Conservation (phyloP, 495 filamentous ascomycete species). For the Hyphodiscus hymeniophilus region DNA sequence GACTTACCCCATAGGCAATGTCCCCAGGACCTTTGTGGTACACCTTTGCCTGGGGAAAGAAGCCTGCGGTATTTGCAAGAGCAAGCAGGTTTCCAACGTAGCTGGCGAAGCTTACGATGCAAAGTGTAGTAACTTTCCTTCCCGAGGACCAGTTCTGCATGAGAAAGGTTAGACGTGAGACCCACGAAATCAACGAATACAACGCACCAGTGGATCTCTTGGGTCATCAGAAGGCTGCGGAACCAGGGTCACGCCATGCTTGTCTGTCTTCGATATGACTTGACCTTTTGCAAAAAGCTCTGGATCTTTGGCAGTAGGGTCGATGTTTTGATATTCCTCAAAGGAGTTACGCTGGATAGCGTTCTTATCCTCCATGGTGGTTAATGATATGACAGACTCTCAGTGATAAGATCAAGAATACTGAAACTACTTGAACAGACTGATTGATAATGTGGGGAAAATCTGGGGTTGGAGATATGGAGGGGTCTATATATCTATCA, state of each 20-base stretch:
- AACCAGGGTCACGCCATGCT: conserved; percentile 9
- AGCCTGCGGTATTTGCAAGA: background rate
- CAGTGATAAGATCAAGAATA: no score
- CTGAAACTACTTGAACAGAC: no score
- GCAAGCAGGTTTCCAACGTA: background rate
- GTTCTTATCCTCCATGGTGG: no score
- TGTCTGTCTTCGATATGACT: no score
- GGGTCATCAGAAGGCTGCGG: conserved; percentile 14
- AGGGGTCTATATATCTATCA: no score
- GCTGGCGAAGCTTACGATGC: background rate
- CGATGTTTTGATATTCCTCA: no score
- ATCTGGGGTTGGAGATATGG: no score
- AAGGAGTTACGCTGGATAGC: no score
- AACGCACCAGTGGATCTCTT: conserved; percentile 9
- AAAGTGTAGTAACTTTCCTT: background rate
- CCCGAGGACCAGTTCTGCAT: background rate
- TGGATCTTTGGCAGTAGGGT: no score
- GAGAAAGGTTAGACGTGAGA: background rate
- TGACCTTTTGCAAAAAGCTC: no score
- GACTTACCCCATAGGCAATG: background rate
- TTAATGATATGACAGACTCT: no score
- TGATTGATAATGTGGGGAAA: no score
- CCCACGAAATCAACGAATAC: background rate
- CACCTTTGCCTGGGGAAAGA: background rate
- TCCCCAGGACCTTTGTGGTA: background rate